These are phyloP conservation scores for Dactylonectria estremocensis DNA, from an alignment of 2,329 filamentous ascomycete species.

Conservation along the genomic window DNA sequence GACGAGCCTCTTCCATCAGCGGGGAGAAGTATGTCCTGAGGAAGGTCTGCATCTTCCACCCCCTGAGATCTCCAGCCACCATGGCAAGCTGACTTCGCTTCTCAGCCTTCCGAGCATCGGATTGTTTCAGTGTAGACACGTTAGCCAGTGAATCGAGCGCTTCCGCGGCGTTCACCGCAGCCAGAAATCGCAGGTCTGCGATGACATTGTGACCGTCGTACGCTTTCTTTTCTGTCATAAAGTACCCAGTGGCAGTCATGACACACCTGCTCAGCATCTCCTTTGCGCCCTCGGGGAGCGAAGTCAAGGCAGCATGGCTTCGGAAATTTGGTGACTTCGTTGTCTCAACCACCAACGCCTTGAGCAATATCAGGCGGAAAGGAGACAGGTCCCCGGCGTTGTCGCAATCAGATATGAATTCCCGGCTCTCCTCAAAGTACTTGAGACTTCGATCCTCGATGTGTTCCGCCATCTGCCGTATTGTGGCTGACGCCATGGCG, in stretches of 20 bases:
- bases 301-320: constrained; percentile 43
- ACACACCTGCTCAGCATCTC: constrained; percentile 49
- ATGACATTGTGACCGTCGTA: constrained; percentile 42
- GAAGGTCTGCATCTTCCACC: constrained; percentile 64
- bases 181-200: constrained; percentile 50
- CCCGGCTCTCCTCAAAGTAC: constrained; percentile 54
- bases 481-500: constrained; percentile 50
- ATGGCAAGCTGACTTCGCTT: constrained; percentile 54
- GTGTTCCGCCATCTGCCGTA: constrained; percentile 62
- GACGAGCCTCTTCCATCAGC: constrained; percentile 51
- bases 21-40: constrained; percentile 56
- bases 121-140: constrained; percentile 47
- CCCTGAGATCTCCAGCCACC: constrained; percentile 54
- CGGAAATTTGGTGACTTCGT: constrained; percentile 48
- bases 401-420: constrained; percentile 47
- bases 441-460: constrained; percentile 59
- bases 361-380: constrained; percentile 55
- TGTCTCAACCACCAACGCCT: constrained; percentile 51
- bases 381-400: constrained; percentile 46
- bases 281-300: constrained; percentile 46
- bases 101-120: constrained; percentile 54
- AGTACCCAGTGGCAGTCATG: constrained; percentile 44
- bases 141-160: constrained; percentile 41
- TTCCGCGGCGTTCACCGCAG: constrained; percentile 53
- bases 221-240: constrained; percentile 51